These are phyloP conservation scores for Neophaeococcomyces aloes DNA, from an alignment of 2,329 filamentous ascomycete species.

Conservation along the genomic window DNA sequence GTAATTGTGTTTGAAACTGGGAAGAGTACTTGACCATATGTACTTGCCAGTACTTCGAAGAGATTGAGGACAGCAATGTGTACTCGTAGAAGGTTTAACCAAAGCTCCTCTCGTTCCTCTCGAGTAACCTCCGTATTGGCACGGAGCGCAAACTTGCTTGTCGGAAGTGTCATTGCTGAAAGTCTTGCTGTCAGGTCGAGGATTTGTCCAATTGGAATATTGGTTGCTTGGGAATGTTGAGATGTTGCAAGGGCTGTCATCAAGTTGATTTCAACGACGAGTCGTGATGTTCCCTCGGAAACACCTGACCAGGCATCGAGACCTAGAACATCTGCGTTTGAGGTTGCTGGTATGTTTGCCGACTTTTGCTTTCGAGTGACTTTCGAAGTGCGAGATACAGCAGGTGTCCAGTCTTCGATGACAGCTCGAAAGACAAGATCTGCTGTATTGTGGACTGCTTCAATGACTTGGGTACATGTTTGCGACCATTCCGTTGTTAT, in stretches of 20 bases:
- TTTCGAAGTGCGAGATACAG: conserved; percentile 33
- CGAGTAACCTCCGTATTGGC: conserved; percentile 62
- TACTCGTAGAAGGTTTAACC: conserved; percentile 60
- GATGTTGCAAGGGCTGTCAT: conserved; percentile 53
- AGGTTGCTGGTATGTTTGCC: conserved; percentile 28
- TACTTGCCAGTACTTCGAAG: conserved; percentile 45
- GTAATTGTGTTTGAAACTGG: conserved; percentile 54
- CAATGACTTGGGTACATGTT: conserved; percentile 51
- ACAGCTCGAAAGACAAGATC: conserved; percentile 70
- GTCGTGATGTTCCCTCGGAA: conserved; percentile 59
- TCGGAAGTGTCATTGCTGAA: conserved; percentile 51
- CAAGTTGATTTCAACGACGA: conserved; percentile 55
- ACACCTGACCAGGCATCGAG: conserved; percentile 66
- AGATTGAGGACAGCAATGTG: conserved; percentile 62
- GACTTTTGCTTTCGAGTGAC: conserved; percentile 28
- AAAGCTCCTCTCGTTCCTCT: conserved; percentile 73
- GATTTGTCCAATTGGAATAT: conserved; percentile 56
- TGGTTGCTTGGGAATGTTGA: conserved; percentile 55
- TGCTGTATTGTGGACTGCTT: conserved; percentile 57
- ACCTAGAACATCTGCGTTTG: conserved; percentile 33
- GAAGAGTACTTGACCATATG: conserved; percentile 48
- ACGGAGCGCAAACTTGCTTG: conserved; percentile 36
- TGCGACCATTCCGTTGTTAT: conserved; percentile 69
- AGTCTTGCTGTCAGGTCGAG: conserved; percentile 61
- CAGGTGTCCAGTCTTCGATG: conserved; percentile 70